phyloP scores from a whole-genome alignment of 208 protist genomes.

The Leishmania lainsoni region DNA sequence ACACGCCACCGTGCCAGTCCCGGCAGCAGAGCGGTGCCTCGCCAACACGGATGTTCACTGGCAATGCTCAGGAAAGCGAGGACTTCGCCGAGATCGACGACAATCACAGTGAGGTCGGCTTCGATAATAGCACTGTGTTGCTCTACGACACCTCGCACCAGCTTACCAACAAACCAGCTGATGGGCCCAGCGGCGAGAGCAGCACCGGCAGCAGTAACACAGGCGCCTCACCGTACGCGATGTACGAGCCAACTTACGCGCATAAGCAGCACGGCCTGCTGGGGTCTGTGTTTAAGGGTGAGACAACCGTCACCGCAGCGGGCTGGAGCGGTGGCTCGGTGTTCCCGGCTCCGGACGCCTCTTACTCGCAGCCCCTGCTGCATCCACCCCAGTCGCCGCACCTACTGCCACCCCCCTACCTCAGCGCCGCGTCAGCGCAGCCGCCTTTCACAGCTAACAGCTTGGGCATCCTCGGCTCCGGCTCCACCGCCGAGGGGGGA shows the following conservation, averaged over 20 bases:
- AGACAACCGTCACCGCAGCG: not conserved
- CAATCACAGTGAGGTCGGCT: slow-evolving; percentile 21
- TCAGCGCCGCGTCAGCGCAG: not conserved
- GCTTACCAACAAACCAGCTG: not conserved
- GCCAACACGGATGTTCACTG: not conserved
- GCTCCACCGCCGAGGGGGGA: not conserved
- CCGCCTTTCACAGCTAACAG: not conserved
- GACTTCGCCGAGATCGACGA: not conserved
- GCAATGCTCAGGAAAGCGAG: not conserved
- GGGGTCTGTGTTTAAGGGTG: not conserved
- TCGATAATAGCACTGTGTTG: slow-evolving; percentile 23
- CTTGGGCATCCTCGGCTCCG: not conserved
- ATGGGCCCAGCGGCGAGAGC: not conserved
- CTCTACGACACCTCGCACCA: slow-evolving; percentile 6
- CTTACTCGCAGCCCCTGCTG: not conserved
- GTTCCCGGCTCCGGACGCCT: slow-evolving; percentile 1
- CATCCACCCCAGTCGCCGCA: not conserved
- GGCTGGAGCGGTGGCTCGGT: slow-evolving; percentile 5
- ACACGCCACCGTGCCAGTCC: not conserved
- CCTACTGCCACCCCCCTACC: not conserved
- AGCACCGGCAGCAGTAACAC: not conserved
- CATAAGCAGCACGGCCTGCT: slow-evolving; percentile 12
- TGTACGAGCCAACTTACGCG: slow-evolving; percentile 19
- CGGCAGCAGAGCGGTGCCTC: not conserved
- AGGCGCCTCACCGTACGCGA: not conserved